Evolutionary conservation across 2,329 filamentous ascomycete species (phyloP), one percentile per base, ranked within the genome.

Genomic region (Erysiphe pulchra): DNA sequence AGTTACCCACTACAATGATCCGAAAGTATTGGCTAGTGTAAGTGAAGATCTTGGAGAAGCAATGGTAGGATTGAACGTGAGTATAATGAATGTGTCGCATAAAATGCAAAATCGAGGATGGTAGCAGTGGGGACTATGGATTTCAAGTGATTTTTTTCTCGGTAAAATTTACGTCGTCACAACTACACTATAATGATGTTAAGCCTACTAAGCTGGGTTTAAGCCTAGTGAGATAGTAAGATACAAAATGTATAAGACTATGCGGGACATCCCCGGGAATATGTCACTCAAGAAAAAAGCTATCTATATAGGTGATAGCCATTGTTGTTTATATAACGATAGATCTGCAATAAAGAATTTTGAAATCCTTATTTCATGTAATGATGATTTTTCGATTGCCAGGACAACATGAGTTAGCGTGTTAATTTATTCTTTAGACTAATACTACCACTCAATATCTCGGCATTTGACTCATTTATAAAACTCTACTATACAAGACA

Each of bases 41-140:
- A 87, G 80, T 64, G 75, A 78, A 58, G 84, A 86, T 47, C 65
- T 95, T 28, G 90, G 90, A n/a, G 86, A 93, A 71, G 85, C 90
- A 34, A 98, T 95, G 84, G 86, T 94, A 11, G 90, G 90, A 24
- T 84, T 95, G 58, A 94, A 87, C 64, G 81, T 82, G 52, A 73
- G 73, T 50, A 73, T 69, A 54, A 79, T 95, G 78, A 68, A 69
- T 50, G 73, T 82, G 46, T 70, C 70, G 48, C 79, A 93, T 63
- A 92, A 82, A 71, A 66, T 94, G 63, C 80, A 86, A 30, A 77
- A 75, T 49, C 69, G 87, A 48, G 87, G 87, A 10, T 93, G 84
- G 83, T 94, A 73, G 60, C 31, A 2, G 17, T 18, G 4, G 24
- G 24, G 8, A 28, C 2, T 39, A 16, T 39, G 37, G 20, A 18